Percentiles rank a stretch among this genome's conserved stretches.
Evolutionary conservation across 2,329 filamentous ascomycete species (phyloP).

Genomic region (Aspergillus felis): DNA sequence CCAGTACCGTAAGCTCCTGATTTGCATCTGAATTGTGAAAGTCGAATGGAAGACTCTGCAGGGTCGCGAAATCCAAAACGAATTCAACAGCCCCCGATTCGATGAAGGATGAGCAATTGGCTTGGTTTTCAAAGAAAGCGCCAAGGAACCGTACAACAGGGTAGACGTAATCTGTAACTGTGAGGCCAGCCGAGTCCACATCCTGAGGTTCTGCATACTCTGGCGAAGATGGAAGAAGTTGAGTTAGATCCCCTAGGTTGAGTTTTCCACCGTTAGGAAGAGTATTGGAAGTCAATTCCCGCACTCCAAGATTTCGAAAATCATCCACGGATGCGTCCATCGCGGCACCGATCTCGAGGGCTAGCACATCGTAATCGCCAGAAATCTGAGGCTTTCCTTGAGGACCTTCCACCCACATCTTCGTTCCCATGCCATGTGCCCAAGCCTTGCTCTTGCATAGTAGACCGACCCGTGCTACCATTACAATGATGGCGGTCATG

Average conservation of each 20-base stretch:
- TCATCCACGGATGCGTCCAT: slow-evolving; percentile 22
- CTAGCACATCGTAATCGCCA: slow-evolving; percentile 45
- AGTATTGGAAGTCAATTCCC: slow-evolving; percentile 22
- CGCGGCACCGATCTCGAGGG: slow-evolving; percentile 32
- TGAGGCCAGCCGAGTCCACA: slow-evolving; percentile 48
- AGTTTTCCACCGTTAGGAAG: slow-evolving; percentile 39
- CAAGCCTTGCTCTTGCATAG: slow-evolving; percentile 68
- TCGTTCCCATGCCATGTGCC: slow-evolving; percentile 69
- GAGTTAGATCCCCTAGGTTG: slow-evolving; percentile 25
- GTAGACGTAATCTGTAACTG: slow-evolving; percentile 66
- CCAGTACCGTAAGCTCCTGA: slow-evolving; percentile 67
- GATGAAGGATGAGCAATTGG: slow-evolving; percentile 70
- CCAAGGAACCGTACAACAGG: slow-evolving; percentile 73
- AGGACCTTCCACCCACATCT: slow-evolving; percentile 63
- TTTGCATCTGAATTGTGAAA: slow-evolving; percentile 65
- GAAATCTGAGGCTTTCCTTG: slow-evolving; percentile 59
- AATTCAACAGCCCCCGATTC: slow-evolving; percentile 76
- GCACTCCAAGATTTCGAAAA: slow-evolving; percentile 21
- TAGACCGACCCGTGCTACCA: slow-evolving; percentile 77
- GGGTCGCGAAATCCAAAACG: slow-evolving; percentile 76
- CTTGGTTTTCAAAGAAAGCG: slow-evolving; percentile 70
- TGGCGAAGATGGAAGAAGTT: slow-evolving; percentile 23
- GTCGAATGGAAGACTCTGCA: slow-evolving; percentile 73
- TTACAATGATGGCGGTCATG: slow-evolving; percentile 78
- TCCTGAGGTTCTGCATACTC: slow-evolving; percentile 44